Percentiles rank a stretch among this genome's conserved stretches.
Evolutionary conservation across 176 grass and related monocot species (phyloP).

Genomic region (Tuctoria greenei): DNA sequence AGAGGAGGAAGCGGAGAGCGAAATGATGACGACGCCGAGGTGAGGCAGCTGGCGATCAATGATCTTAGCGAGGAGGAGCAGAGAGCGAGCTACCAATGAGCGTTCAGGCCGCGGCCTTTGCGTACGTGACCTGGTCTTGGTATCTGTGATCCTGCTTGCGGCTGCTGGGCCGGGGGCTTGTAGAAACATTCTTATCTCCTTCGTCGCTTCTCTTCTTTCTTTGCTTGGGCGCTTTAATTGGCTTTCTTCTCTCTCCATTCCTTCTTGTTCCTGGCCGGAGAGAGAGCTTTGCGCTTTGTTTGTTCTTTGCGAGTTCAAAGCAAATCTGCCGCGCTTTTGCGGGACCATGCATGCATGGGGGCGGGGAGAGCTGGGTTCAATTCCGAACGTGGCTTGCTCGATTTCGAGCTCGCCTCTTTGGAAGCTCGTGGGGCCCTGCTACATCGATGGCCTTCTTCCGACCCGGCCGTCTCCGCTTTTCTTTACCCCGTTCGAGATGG

Average conservation of each 20-base stretch:
- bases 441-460: not conserved
- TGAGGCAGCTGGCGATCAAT: conserved; percentile 22
- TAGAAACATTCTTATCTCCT: no score
- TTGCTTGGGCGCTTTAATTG: conserved; percentile 12
- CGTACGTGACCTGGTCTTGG: not conserved
- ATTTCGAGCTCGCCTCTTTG: conserved; percentile 38
- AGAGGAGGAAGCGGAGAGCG: conserved; percentile 2
- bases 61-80: not conserved
- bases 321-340: conserved; percentile 79
- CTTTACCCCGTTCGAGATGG: not conserved
- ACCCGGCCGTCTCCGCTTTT: not conserved
- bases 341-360: conserved; percentile 68
- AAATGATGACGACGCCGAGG: conserved; percentile 31
- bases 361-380: conserved; percentile 26
- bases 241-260: conserved; percentile 4
- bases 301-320: conserved; percentile 64
- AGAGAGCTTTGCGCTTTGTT: conserved; percentile 23
- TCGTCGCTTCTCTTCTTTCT: conserved; percentile 29
- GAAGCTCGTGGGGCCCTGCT: not conserved
- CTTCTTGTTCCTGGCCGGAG: not conserved
- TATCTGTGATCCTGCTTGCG: conserved; percentile 29
- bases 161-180: not conserved
- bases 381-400: conserved; percentile 50
- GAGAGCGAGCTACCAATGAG: not conserved
- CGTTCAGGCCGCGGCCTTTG: not conserved